Evolutionary conservation across 345 rosid genomes (phyloP).

Genomic region (Citrus inodora): DNA sequence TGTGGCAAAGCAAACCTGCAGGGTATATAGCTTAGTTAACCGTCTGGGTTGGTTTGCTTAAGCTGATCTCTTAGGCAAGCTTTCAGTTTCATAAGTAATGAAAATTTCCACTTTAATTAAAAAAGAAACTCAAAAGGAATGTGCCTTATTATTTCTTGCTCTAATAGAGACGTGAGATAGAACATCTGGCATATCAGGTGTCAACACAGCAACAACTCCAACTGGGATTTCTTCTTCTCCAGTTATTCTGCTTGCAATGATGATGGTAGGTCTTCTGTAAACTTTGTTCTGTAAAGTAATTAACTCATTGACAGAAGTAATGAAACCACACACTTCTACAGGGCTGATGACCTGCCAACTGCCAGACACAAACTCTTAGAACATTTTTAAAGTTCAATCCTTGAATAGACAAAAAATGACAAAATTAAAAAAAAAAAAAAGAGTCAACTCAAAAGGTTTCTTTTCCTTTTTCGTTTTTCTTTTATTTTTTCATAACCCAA

Average conservation of each 20-base stretch:
- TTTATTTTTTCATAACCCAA: neutral
- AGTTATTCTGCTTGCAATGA: constrained; percentile 31
- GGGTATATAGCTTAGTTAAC: neutral
- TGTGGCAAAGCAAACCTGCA: constrained; percentile 44
- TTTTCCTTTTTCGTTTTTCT: neutral
- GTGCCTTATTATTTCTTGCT: constrained; percentile 42
- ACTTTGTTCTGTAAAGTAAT: constrained; percentile 33
- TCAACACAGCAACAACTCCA: constrained; percentile 45
- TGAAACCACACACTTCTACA: constrained; percentile 36
- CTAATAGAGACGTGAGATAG: constrained; percentile 41
- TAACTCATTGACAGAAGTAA: constrained; percentile 26
- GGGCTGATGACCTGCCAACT: constrained; percentile 53
- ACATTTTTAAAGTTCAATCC: neutral
- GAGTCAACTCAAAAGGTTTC: neutral
- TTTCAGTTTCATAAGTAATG: constrained; percentile 2
- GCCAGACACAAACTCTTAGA: constrained; percentile 15
- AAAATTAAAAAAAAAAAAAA: neutral
- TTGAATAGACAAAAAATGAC: neutral
- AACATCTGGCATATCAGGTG: constrained; percentile 40
- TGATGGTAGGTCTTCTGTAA: constrained; percentile 34
- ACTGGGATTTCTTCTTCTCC: constrained; percentile 48
- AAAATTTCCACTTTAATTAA: neutral
- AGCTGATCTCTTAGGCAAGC: neutral
- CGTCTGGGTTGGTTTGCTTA: neutral
- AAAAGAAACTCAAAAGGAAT: neutral